Evolutionary conservation across 1,284 basidiomycete genomes (phyloP), one percentile per base, ranked within the genome.

Genomic region (Leccinum solheimii): DNA sequence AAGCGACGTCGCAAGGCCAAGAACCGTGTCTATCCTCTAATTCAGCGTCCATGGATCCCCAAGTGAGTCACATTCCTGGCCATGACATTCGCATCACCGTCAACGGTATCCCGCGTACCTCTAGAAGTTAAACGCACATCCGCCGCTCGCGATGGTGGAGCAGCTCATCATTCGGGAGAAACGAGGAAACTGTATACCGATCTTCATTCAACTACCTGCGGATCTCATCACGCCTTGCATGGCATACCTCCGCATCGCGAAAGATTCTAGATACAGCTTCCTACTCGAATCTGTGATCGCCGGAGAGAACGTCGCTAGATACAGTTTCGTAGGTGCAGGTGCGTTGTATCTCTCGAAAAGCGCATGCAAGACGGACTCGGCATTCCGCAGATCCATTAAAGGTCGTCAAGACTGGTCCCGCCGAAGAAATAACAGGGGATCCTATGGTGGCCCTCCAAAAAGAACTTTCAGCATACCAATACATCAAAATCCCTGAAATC

Each of bases 181-280:
- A 76, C 80, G 78, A 60, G 95, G 95, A 72, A 97, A 97, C 74
- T 95, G 91, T 71, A 86, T 99, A 48, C 97, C 97, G 16, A 86
- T 99, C 66, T 99, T 89, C 77, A 85, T 96, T 61, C 90, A 96
- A 68, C 83, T 99, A 8, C 95, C 97, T 26, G 95, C 95, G 60
- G 97, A 99, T 76, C 87, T 98, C 62, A 84, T 99, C 64, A 99
- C 97, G 13, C 97, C 97, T 75, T 97, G 97, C 71, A 93, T 95
- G 76, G 96, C 97, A 14, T 99, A 98, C 77, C 86, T 99, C 57
- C 90, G 95, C 62, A 86, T 99, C 64, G 90, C 96, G 6, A 88
- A 96, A 71, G 94, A 95, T 67, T 93, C 94, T 4, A 91, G 91
- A 73, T 91, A 97, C 79, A 95, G 92, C 73, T 98, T 97, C 75